Base-by-base conservation (phyloP, 2,329 filamentous ascomycete species). In the Fusarium abutilonis region DNA sequence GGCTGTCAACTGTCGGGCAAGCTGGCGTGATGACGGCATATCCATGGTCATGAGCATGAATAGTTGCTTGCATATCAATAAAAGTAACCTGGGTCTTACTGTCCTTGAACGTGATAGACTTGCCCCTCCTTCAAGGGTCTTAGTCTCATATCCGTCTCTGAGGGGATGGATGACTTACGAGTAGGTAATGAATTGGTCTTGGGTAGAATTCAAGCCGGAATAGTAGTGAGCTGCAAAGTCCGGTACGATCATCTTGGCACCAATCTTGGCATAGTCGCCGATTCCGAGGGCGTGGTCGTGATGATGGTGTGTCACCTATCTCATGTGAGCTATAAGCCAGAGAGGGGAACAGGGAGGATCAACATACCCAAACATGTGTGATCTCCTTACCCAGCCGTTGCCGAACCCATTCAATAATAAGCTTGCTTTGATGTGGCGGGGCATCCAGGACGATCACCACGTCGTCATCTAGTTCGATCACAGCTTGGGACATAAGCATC, bases 231-330 rank as follows among this genome's bases (percentile, higher is more conserved):
- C 47, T 9, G 47, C 56, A 11, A 48, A 32, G 13, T 56, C 41
- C 7, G 52, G 56, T 5, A 56, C 47, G n/a, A 56, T 56, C 8
- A 60, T 29, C 10, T 48, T 52, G 3, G 42, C 56, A 4, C 56
- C 52, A 29, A 38, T 31, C n/a, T 39, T 42, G 4, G 56, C 47
- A 28, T 56, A 60, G 9, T 56, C 38, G 4, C 39, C 42, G 10
- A 32, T 49, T 23, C 52, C 56, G 35, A 47, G 42, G 4, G 40
- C 17, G 10, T 52, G 56, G 28, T 56, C 56, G 9, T 47, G 26
- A n/a, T 60, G 52, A 19, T 56, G 56, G 11, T 60, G 56, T 8
- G 56, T 52, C 2, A 52, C 46, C 56, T 60, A 52, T 19, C 19
- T 19, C 19, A 19, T 19, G 19, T 19, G 19, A 19, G 19, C 19